These are phyloP conservation scores for Chenopodium berlandieri DNA, from an alignment of 148 eudicot genomes.

Conservation along the genomic window DNA sequence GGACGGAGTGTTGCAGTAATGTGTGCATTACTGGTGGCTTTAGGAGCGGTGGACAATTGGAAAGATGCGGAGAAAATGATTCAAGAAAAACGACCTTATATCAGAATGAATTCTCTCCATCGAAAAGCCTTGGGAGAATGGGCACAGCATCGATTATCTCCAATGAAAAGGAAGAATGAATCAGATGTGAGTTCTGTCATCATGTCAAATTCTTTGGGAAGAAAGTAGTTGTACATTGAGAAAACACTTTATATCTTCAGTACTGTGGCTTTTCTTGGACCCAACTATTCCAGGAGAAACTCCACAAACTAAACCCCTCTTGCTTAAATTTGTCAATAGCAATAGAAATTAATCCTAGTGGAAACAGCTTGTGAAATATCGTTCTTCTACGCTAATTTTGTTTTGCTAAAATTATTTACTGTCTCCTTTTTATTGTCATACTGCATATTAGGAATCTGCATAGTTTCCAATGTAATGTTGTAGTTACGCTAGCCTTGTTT, in stretches of 20 bases:
- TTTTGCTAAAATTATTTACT: too few relatives aligned
- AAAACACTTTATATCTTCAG: neutral
- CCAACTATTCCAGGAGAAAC: neutral
- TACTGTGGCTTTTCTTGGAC: neutral
- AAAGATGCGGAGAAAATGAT: slow-evolving; percentile 82
- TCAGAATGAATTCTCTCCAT: slow-evolving; percentile 77
- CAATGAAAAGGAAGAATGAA: slow-evolving; percentile 30
- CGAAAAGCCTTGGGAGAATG: slow-evolving; percentile 83
- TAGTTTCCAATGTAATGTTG: too few relatives aligned
- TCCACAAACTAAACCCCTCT: neutral
- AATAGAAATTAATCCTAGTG: neutral
- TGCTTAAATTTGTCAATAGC: neutral
- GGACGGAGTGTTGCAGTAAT: slow-evolving; percentile 92
- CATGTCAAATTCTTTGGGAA: slow-evolving; percentile 29
- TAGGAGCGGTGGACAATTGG: slow-evolving; percentile 84
- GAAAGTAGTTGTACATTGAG: neutral
- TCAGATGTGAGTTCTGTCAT: slow-evolving; percentile 27
- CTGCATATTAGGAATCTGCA: too few relatives aligned
- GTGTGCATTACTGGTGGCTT: slow-evolving; percentile 78
- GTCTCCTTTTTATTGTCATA: too few relatives aligned
- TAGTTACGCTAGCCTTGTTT: too few relatives aligned
- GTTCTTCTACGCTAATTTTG: too few relatives aligned
- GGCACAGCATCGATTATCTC: slow-evolving; percentile 70
- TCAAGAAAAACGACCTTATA: slow-evolving; percentile 56
- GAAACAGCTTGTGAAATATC: neutral